These are phyloP conservation scores for Spergularia marina DNA, from an alignment of 148 eudicot species.

Conservation along the genomic window DNA sequence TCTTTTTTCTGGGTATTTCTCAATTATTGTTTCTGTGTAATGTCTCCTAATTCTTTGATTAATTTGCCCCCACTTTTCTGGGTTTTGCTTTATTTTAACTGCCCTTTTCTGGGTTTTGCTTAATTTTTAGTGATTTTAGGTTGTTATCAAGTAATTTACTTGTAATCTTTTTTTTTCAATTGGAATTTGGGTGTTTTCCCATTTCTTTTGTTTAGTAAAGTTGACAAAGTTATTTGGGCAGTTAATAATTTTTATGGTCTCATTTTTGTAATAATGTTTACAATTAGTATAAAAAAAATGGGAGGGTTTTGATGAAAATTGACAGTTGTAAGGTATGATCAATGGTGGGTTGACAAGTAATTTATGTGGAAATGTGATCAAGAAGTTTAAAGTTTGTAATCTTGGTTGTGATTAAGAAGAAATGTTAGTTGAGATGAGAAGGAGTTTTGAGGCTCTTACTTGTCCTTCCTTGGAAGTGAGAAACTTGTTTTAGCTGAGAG, in stretches of 20 bases:
- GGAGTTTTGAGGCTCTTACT: background rate
- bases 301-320: background rate
- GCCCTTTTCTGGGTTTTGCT: background rate
- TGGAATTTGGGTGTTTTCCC: background rate
- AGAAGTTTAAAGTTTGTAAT: background rate
- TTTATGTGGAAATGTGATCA: background rate
- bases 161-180: background rate
- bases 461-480: slow-evolving; percentile 23
- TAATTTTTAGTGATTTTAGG: too few species aligned
- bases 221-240: slow-evolving; percentile 9
- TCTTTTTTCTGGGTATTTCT: background rate
- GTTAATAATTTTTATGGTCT: background rate
- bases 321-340: slow-evolving; percentile 8
- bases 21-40: slow-evolving; percentile 1
- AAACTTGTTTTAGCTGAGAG: slow-evolving; percentile 22
- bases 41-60: background rate
- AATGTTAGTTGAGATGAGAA: slow-evolving; percentile 9
- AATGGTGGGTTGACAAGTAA: slow-evolving; percentile 14
- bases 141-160: background rate
- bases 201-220: background rate
- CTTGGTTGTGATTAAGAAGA: slow-evolving; percentile 1
- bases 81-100: background rate
- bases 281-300: background rate
- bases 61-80: background rate
- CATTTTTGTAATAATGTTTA: background rate